These are phyloP conservation scores for Saccharomycopsis microspora DNA, from an alignment of 805 yeast species.

Conservation along the genomic window DNA sequence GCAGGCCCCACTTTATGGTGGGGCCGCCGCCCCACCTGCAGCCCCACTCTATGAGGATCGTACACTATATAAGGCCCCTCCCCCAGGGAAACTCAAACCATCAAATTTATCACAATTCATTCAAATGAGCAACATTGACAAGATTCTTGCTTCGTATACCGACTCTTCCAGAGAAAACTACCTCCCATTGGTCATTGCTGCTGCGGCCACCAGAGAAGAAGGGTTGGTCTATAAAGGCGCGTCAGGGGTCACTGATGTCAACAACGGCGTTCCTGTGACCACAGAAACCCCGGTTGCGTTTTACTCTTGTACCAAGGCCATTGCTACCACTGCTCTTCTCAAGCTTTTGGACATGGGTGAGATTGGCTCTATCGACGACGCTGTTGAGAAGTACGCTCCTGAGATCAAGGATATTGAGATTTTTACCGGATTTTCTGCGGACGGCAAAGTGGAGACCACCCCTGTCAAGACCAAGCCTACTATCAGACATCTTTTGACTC, in stretches of 20 bases:
- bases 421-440: neutral
- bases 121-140: conserved; percentile 3
- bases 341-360: conserved; percentile 24
- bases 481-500: conserved; percentile 24
- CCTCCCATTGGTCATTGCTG: conserved; percentile 17
- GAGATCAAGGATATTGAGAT: neutral
- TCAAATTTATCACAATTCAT: neutral
- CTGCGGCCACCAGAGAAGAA: conserved; percentile 16
- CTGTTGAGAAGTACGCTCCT: neutral
- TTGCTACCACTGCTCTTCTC: conserved; percentile 24
- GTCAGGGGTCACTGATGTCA: conserved; percentile 12
- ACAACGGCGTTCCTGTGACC: conserved; percentile 8
- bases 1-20: too few species aligned
- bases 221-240: conserved; percentile 16
- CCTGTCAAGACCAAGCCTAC: conserved; percentile 20
- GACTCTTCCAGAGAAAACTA: conserved; percentile 5
- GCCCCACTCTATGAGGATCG: too few species aligned
- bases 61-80: too few species aligned
- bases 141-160: conserved; percentile 15
- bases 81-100: too few species aligned
- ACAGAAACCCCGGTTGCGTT: conserved; percentile 20
- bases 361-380: conserved; percentile 21
- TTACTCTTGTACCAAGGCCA: conserved; percentile 25
- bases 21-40: too few species aligned
- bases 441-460: conserved; percentile 15